Evolutionary conservation across 2,329 filamentous ascomycete genomes (phyloP).

Genomic region (Pseudogymnoascus sp.): DNA sequence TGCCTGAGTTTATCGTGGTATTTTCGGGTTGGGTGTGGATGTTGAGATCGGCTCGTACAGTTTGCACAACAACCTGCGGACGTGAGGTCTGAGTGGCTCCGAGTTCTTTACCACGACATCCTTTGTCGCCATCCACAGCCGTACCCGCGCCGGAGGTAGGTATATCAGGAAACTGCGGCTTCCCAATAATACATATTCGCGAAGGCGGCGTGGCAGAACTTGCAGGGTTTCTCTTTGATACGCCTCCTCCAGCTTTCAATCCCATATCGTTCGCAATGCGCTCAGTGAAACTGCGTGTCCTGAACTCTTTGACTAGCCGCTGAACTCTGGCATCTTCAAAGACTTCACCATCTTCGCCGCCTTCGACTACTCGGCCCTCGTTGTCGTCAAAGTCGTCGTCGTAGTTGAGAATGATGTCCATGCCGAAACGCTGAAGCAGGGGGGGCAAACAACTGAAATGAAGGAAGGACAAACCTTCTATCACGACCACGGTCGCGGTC

Average conservation of each 20-base stretch:
- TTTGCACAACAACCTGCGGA: not conserved
- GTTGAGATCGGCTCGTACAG: not conserved
- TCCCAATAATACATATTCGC: not conserved
- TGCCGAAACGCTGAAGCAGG: not conserved
- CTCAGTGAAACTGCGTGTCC: not conserved
- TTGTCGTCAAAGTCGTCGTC: not conserved
- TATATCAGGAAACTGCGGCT: not conserved
- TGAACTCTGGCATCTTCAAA: not conserved
- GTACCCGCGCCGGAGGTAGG: too few species aligned
- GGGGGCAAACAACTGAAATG: constrained; percentile 10
- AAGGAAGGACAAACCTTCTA: constrained; percentile 32
- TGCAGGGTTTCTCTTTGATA: not conserved
- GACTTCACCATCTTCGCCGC: not conserved
- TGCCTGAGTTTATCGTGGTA: not conserved
- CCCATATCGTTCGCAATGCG: not conserved
- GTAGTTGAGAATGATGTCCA: constrained; percentile 2
- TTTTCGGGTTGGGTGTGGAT: not conserved
- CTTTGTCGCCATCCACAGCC: not conserved
- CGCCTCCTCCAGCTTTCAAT: not conserved
- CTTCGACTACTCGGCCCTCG: not conserved
- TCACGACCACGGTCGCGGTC: constrained; percentile 33
- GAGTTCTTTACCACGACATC: not conserved
- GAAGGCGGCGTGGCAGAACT: not conserved
- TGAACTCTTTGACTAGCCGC: not conserved
- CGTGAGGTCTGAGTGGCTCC: not conserved